Base-by-base conservation (phyloP, 2,329 filamentous ascomycete genomes). In the Nectriaceae sp. region DNA sequence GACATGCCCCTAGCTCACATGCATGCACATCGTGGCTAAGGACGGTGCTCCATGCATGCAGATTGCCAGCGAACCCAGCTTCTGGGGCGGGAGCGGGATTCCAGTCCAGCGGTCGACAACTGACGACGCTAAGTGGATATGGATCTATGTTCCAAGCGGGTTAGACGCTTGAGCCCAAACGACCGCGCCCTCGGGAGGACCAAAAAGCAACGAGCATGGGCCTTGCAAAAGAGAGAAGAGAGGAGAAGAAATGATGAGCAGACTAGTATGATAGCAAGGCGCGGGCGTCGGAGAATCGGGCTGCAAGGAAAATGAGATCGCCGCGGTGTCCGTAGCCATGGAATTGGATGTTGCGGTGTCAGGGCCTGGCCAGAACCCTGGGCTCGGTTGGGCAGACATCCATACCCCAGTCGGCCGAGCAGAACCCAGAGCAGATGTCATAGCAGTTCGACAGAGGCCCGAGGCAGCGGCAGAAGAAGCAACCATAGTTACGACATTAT, bases 191-290 rank as follows among this genome's bases (percentile, higher is more conserved):
- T 56, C 49, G 52, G 54, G 47, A 58, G 46, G 41, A 19, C 39
- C 40, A 56, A 62, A 63, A 63, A 61, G 60, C 53, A 63, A 59
- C 29, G 37, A 46, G 47, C 19, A 40, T 44, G 39, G 29, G 47
- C 49, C 42, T 58, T 54, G 52, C 47, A 55, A 41, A 56, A 52
- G 53, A 58, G 61, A 54, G 47, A 63, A 63, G 60, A 62, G 58
- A 61, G 55, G 61, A 55, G 48, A 63, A 63, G 60, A 62, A 57
- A 61, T 47, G 49, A 63, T 50, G 59, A 62, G 38, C 13, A 38
- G 26, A 44, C 22, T 24, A 42, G 15, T n/a, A 40, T 26, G 22
- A 42, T 35, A 11, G 31, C 26, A 39, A 22, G 48, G 44, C 18
- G 21, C 44, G 38, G 44, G 42, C 36, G 26, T 31, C 26, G 26